These are phyloP conservation scores for Lactifluus piperatus DNA, from an alignment of 768 basidiomycete species.

Conservation along the genomic window DNA sequence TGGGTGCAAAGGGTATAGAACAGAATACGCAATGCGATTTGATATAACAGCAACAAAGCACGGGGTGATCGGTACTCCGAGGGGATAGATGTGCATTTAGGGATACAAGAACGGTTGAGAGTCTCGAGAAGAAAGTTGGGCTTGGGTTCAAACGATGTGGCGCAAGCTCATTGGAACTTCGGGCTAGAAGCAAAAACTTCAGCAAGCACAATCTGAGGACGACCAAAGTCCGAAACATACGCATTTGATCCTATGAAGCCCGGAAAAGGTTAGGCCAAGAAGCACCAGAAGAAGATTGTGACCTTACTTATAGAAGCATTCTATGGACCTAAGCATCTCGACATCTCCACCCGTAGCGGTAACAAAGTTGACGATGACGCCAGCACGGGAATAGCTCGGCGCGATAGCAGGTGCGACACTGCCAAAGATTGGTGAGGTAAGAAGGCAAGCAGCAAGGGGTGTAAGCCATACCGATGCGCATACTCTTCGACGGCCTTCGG, in stretches of 20 bases:
- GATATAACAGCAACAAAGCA: conserved; percentile 40
- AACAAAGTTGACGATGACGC: conserved; percentile 93
- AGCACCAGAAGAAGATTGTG: background rate
- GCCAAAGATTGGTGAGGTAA: conserved; percentile 7
- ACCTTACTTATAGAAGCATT: conserved; percentile 92
- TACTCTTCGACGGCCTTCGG: conserved; percentile 97
- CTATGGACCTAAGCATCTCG: conserved; percentile 96
- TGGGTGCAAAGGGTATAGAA: conserved; percentile 63
- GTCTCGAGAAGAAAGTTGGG: conserved; percentile 28
- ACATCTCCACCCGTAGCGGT: conserved; percentile 97
- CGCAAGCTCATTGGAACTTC: conserved; percentile 88
- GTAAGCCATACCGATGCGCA: conserved; percentile 67
- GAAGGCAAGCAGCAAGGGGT: conserved; percentile 3
- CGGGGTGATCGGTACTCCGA: conserved; percentile 15
- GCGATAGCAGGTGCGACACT: conserved; percentile 85
- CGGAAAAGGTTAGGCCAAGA: conserved; percentile 2
- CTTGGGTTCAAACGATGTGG: conserved; percentile 64
- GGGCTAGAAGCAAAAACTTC: conserved; percentile 44
- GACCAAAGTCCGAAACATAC: conserved; percentile 37
- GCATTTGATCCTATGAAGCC: conserved; percentile 52
- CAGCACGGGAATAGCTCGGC: conserved; percentile 76
- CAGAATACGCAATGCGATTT: conserved; percentile 39
- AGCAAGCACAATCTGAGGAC: conserved; percentile 9
- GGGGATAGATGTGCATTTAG: conserved; percentile 45
- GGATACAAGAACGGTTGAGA: conserved; percentile 67